These are phyloP conservation scores for Tieghemiomyces parasiticus DNA, from an alignment of 192 early-diverging fungal genomes.

Conservation along the genomic window DNA sequence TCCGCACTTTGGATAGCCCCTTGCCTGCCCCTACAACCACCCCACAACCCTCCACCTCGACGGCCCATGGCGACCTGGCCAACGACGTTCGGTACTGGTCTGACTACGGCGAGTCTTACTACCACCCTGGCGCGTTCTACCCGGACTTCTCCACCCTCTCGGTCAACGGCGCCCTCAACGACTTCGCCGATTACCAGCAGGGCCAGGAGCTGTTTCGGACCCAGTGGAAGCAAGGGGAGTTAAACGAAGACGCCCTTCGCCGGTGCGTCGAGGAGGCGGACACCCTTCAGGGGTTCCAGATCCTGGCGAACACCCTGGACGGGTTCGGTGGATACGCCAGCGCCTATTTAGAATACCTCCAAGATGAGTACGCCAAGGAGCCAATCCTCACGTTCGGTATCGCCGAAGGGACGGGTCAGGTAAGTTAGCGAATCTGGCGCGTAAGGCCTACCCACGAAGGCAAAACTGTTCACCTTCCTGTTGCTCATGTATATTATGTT, in stretches of 20 bases:
- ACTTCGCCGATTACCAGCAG: constrained; percentile 38
- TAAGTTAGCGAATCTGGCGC: no score
- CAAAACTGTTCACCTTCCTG: not conserved
- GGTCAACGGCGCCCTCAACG: constrained; percentile 37
- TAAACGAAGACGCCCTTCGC: constrained; percentile 22
- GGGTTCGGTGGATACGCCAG: constrained; percentile 56
- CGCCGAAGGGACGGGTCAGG: not conserved
- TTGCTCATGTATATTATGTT: not conserved
- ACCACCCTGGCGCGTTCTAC: constrained; percentile 46
- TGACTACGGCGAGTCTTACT: constrained; percentile 63
- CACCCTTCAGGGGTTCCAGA: constrained; percentile 50
- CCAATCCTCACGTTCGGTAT: constrained; percentile 31
- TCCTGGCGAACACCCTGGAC: constrained; percentile 38
- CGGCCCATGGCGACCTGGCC: not conserved
- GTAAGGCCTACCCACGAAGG: no score
- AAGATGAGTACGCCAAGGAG: constrained; percentile 56
- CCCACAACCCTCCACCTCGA: not conserved
- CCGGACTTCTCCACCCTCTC: constrained; percentile 29
- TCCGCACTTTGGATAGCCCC: constrained; percentile 10
- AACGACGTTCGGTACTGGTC: constrained; percentile 41
- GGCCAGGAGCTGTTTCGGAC: constrained; percentile 28
- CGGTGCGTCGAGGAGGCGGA: constrained; percentile 24
- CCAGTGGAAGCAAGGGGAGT: constrained; percentile 14
- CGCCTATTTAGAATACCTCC: constrained; percentile 37
- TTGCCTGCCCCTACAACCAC: constrained; percentile 11